Conservation (phyloP, 257 asterid genomes). For the Salvia splendens region DNA sequence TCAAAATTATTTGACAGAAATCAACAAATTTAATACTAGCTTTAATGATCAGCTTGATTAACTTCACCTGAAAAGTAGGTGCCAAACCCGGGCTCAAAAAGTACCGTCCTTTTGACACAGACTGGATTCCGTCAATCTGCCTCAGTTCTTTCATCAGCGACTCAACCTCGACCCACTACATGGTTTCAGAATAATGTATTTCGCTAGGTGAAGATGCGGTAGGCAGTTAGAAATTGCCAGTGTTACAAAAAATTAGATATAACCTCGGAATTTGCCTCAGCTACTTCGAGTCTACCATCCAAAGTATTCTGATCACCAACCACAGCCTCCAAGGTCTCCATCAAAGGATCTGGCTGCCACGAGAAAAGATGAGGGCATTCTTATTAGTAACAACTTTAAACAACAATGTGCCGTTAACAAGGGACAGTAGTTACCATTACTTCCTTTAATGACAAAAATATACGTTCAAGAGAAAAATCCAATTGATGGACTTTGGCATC, state of each 20-base stretch:
- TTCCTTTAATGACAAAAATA: slow-evolving; percentile 86
- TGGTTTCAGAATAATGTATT: slow-evolving; percentile 3
- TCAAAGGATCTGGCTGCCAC: slow-evolving; percentile 88
- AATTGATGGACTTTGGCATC: slow-evolving; percentile 94
- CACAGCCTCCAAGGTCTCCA: slow-evolving; percentile 85
- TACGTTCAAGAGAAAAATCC: slow-evolving; percentile 85
- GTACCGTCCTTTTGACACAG: slow-evolving; percentile 80
- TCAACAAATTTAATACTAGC: background rate
- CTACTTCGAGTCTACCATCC: slow-evolving; percentile 67
- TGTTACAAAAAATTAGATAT: background rate
- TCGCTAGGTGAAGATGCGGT: background rate
- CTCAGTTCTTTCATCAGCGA: slow-evolving; percentile 69
- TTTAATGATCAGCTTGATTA: slow-evolving; percentile 10
- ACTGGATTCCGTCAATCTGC: slow-evolving; percentile 69
- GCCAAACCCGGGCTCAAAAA: slow-evolving; percentile 96
- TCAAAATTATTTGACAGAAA: background rate
- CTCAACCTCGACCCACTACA: slow-evolving; percentile 89
- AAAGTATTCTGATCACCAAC: slow-evolving; percentile 65
- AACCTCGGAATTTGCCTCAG: slow-evolving; percentile 72
- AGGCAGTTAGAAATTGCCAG: slow-evolving; percentile 15
- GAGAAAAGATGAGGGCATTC: slow-evolving; percentile 24
- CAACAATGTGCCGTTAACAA: slow-evolving; percentile 8
- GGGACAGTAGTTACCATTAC: slow-evolving; percentile 54
- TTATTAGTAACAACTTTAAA: slow-evolving; percentile 24
- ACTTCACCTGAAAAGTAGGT: slow-evolving; percentile 87